Conservation (phyloP, 495 filamentous ascomycete species). For the Neurospora sp. region DNA sequence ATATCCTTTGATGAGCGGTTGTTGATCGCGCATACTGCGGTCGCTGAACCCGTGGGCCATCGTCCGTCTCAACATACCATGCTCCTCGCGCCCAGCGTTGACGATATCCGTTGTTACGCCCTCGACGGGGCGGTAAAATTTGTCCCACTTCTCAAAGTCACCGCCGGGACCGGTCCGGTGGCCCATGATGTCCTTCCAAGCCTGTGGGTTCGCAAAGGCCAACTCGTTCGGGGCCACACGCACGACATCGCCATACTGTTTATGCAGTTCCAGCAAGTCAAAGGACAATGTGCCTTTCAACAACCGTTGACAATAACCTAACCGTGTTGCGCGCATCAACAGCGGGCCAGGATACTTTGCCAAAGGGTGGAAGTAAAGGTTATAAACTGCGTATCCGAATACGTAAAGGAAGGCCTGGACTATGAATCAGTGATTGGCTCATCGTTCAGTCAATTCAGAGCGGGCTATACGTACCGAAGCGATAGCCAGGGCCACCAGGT, state of each 20-base stretch:
- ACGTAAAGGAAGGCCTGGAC: slow-evolving; percentile 3
- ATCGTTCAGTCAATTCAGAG: neutral
- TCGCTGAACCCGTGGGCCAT: slow-evolving; percentile 47
- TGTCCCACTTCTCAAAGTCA: slow-evolving; percentile 23
- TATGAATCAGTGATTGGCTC: neutral
- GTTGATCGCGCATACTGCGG: slow-evolving; percentile 35
- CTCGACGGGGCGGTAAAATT: slow-evolving; percentile 21
- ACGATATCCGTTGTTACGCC: slow-evolving; percentile 22
- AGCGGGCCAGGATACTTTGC: slow-evolving; percentile 40
- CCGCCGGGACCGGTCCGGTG: slow-evolving; percentile 21
- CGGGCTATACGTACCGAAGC: neutral
- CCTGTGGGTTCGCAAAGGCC: slow-evolving; percentile 35
- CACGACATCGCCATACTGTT: slow-evolving; percentile 43
- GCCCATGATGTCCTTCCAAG: slow-evolving; percentile 49
- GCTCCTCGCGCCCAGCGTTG: slow-evolving; percentile 27
- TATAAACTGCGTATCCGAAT: slow-evolving; percentile 25
- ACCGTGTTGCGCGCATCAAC: slow-evolving; percentile 26
- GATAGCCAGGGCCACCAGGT: slow-evolving; percentile 1
- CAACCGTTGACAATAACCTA: slow-evolving; percentile 21
- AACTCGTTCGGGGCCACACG: slow-evolving; percentile 45
- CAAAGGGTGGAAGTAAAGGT: slow-evolving; percentile 43
- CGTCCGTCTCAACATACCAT: slow-evolving; percentile 32
- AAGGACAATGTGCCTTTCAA: slow-evolving; percentile 29
- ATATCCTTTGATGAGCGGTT: slow-evolving; percentile 33
- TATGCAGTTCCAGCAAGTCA: slow-evolving; percentile 35